phyloP scores from a whole-genome alignment of 1,284 basidiomycete species.

The Testicularia cyperi region DNA sequence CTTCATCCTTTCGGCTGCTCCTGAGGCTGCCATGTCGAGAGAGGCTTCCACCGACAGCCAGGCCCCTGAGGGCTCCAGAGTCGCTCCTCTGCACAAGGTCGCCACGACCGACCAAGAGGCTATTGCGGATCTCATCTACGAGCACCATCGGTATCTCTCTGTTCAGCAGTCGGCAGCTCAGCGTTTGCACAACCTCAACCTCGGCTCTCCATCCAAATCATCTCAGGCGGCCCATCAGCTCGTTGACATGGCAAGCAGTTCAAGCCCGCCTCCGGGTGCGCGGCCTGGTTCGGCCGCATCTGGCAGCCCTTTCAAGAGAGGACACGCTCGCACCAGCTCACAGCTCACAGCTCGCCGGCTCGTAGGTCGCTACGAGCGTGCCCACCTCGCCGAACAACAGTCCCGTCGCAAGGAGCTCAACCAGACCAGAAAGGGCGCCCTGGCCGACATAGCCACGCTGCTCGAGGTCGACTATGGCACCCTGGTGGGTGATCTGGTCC shows the following conservation, averaged over 20 bases:
- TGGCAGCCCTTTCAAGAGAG: conserved; percentile 15
- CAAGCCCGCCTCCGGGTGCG: background rate
- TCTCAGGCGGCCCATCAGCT: background rate
- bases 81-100: background rate
- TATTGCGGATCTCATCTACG: conserved; percentile 50
- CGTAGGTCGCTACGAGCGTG: conserved; percentile 41
- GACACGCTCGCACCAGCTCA: conserved; percentile 21
- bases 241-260: background rate
- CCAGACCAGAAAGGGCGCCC: conserved; percentile 39
- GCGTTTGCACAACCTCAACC: conserved; percentile 23
- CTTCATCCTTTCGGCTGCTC: conserved; percentile 47
- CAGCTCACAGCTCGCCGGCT: conserved; percentile 37
- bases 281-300: conserved; percentile 3
- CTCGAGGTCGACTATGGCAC: conserved; percentile 42
- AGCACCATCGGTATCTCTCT: conserved; percentile 35
- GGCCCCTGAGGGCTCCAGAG: background rate
- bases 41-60: background rate
- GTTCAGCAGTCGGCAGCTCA: conserved; percentile 30
- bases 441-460: conserved; percentile 46
- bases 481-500: conserved; percentile 33
- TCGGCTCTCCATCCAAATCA: conserved; percentile 15
- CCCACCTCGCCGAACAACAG: conserved; percentile 46
- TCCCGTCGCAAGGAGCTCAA: conserved; percentile 44
- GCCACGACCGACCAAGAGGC: conserved; percentile 33
- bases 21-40: conserved; percentile 12